phyloP scores from a whole-genome alignment of 176 grass and related monocot genomes.

The Saccharum officinarum region DNA sequence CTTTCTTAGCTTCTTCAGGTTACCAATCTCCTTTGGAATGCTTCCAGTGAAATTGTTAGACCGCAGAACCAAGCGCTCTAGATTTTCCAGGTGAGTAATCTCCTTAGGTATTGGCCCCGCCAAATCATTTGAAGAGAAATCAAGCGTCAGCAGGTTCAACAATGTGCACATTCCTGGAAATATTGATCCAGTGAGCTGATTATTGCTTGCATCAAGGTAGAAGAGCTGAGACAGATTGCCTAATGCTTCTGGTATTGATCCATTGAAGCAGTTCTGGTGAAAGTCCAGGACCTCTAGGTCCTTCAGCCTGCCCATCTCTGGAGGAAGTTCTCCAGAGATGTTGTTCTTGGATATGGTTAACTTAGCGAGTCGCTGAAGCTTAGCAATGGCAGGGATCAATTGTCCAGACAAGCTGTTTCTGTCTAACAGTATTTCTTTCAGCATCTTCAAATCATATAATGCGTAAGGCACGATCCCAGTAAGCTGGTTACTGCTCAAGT shows the following conservation, averaged over 20 bases:
- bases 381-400: slow-evolving; percentile 49
- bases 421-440: slow-evolving; percentile 63
- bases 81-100: slow-evolving; percentile 46
- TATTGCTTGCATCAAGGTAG: slow-evolving; percentile 55
- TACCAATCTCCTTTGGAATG: slow-evolving; percentile 71
- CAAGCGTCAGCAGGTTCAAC: slow-evolving; percentile 47
- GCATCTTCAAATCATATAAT: slow-evolving; percentile 46
- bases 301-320: slow-evolving; percentile 55
- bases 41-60: slow-evolving; percentile 55
- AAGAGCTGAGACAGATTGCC: slow-evolving; percentile 55
- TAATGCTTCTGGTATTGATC: slow-evolving; percentile 49
- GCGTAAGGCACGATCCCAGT: slow-evolving; percentile 54
- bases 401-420: slow-evolving; percentile 59
- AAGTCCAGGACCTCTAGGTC: slow-evolving; percentile 55
- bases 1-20: slow-evolving; percentile 54
- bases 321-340: slow-evolving; percentile 63
- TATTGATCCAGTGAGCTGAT: slow-evolving; percentile 57
- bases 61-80: slow-evolving; percentile 52
- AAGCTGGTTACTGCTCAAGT: slow-evolving; percentile 71
- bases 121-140: slow-evolving; percentile 66
- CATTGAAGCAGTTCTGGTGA: slow-evolving; percentile 54
- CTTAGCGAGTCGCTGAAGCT: slow-evolving; percentile 56
- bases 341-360: slow-evolving; percentile 55
- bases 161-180: slow-evolving; percentile 57
- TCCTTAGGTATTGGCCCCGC: slow-evolving; percentile 50